Evolutionary conservation across 139 green algal species (phyloP).

Genomic region (Tetradesmus lagerheimii): DNA sequence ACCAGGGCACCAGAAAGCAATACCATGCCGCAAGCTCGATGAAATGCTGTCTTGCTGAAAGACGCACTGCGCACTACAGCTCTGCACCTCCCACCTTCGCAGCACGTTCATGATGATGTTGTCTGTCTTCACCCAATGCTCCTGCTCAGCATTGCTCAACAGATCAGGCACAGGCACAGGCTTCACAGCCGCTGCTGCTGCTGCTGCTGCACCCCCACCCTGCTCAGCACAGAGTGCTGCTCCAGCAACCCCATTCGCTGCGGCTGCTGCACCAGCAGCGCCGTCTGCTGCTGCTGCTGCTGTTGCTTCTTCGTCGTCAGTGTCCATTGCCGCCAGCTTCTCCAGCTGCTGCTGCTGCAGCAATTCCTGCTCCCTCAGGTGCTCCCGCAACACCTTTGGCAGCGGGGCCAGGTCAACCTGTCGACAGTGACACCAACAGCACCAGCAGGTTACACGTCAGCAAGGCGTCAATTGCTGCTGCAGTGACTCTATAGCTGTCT

Average conservation of each 20-base stretch:
- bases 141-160: conserved; percentile 17
- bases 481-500: not conserved
- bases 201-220: not conserved
- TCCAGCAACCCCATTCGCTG: not conserved
- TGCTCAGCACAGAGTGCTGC: not conserved
- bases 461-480: not conserved
- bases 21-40: no score
- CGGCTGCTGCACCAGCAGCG: not conserved
- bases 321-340: conserved; percentile 26
- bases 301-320: not conserved
- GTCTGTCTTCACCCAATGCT: conserved; percentile 47
- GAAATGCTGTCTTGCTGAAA: no score
- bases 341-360: conserved; percentile 31
- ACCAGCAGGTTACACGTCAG: not conserved
- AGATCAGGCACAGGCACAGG: conserved; percentile 32
- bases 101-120: conserved; percentile 60
- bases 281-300: no score
- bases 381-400: conserved; percentile 34
- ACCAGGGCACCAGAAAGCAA: no score
- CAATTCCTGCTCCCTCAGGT: conserved; percentile 2
- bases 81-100: not conserved
- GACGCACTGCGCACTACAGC: not conserved
- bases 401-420: conserved; percentile 72
- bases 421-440: not conserved
- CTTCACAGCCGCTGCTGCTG: conserved; percentile 32